These are phyloP conservation scores for Nicotiana attenuata DNA, from an alignment of 257 asterid genomes.

Conservation along the genomic window DNA sequence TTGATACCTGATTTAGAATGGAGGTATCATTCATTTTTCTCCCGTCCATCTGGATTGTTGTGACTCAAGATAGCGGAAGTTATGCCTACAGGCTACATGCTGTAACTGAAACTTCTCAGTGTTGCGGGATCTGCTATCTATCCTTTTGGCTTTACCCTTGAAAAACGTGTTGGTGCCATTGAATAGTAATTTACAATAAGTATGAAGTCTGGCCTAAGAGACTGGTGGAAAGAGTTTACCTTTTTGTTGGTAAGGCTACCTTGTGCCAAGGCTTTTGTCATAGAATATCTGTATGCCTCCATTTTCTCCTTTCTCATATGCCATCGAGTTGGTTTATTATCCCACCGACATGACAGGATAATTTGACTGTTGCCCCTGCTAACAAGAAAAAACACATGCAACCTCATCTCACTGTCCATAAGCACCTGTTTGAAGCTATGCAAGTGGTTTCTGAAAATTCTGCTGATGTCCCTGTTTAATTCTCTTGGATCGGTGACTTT, in stretches of 20 bases:
- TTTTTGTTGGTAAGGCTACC: neutral
- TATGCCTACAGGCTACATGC: neutral
- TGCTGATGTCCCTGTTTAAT: neutral
- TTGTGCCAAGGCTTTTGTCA: neutral
- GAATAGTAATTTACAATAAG: neutral
- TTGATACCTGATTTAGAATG: neutral
- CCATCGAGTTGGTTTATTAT: neutral
- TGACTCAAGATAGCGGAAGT: neutral
- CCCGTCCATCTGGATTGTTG: neutral
- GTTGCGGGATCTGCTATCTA: neutral
- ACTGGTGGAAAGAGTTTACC: neutral
- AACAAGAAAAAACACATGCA: neutral
- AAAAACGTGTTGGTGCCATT: neutral
- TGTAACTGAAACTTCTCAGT: neutral
- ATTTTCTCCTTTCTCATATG: neutral
- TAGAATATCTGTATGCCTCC: neutral
- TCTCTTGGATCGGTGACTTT: neutral
- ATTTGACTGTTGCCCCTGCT: neutral
- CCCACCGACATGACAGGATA: neutral
- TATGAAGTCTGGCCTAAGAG: neutral
- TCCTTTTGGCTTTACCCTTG: neutral
- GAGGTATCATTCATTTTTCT: neutral
- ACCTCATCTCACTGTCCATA: neutral
- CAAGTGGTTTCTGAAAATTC: neutral
- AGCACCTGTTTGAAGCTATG: neutral